A percentile compares a stretch with the other conserved stretches of the same genome.
Evolutionary conservation across 352 stramenopile species (phyloP).

Genomic region (Thalassiosira pacifica): DNA sequence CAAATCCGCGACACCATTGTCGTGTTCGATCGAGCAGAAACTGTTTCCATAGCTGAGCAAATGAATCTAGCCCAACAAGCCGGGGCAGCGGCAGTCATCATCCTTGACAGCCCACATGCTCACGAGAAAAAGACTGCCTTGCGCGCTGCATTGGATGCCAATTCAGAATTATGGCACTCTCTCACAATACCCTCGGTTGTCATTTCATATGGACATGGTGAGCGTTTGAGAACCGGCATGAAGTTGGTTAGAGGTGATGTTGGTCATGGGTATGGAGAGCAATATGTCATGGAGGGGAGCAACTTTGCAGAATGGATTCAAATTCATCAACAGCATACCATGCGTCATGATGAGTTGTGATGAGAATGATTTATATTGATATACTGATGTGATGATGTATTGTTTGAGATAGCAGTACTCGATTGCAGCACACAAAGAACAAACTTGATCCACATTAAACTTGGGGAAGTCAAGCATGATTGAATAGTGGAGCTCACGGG

Average conservation of each 20-base stretch:
- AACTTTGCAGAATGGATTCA: constrained; percentile 6
- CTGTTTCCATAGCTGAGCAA: constrained; percentile 11
- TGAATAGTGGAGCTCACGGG: too few relatives aligned
- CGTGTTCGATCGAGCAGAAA: constrained; percentile 22
- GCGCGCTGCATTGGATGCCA: constrained; percentile 8
- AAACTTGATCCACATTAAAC: too few relatives aligned
- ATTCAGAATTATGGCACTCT: constrained; percentile 6
- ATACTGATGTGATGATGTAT: too few relatives aligned
- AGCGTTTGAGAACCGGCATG: constrained; percentile 28
- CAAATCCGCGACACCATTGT: constrained; percentile 7
- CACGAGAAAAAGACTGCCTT: constrained; percentile 8
- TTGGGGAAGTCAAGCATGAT: too few relatives aligned
- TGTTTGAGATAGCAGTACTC: too few relatives aligned
- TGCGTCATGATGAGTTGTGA: constrained; percentile 2
- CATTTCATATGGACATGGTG: neutral
- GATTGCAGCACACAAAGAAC: too few relatives aligned
- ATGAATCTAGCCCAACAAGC: constrained; percentile 10
- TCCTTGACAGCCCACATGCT: constrained; percentile 16
- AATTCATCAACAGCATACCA: neutral
- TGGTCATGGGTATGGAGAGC: neutral
- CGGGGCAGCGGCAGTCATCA: constrained; percentile 6
- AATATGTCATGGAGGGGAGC: constrained; percentile 26
- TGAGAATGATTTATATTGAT: too few relatives aligned
- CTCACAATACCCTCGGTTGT: constrained; percentile 20
- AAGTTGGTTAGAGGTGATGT: constrained; percentile 24